A percentile compares a stretch with the other conserved stretches of the same genome.
phyloP scores from a whole-genome alignment of 2,329 filamentous ascomycete species.

The Cordyceps fumosorosea region DNA sequence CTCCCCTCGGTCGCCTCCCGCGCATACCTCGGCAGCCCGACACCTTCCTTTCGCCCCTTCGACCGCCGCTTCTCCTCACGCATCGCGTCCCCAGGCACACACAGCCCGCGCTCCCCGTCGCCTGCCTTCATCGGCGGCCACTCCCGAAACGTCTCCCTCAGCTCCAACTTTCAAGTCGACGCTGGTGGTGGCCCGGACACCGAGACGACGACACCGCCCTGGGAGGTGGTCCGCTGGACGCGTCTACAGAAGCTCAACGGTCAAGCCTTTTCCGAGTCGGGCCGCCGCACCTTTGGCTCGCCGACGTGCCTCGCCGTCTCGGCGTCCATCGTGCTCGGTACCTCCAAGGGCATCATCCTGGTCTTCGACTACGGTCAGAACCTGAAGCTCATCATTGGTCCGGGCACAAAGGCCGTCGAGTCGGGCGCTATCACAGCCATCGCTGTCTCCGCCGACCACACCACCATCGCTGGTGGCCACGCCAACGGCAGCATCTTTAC shows the following conservation, averaged over 20 bases:
- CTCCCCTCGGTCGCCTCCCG: slow-evolving; percentile 63
- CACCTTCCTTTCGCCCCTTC: slow-evolving; percentile 83
- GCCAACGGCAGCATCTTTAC: slow-evolving; percentile 89
- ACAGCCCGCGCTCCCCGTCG: slow-evolving; percentile 63
- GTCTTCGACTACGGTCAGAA: slow-evolving; percentile 98
- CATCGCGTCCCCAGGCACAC: slow-evolving; percentile 49
- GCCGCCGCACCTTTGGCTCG: slow-evolving; percentile 84
- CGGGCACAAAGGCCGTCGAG: slow-evolving; percentile 89
- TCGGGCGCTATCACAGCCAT: slow-evolving; percentile 81
- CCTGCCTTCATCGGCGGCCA: slow-evolving; percentile 71
- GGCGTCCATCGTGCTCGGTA: slow-evolving; percentile 82
- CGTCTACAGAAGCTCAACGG: slow-evolving; percentile 82
- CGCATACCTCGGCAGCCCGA: slow-evolving; percentile 60
- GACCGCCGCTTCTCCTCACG: slow-evolving; percentile 91
- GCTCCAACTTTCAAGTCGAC: slow-evolving; percentile 58
- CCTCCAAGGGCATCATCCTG: slow-evolving; percentile 87
- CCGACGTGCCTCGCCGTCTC: slow-evolving; percentile 88
- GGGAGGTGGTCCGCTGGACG: slow-evolving; percentile 97
- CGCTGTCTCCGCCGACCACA: slow-evolving; percentile 88
- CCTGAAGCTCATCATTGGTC: slow-evolving; percentile 86
- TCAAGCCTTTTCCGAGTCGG: slow-evolving; percentile 87
- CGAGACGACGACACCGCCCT: slow-evolving; percentile 72
- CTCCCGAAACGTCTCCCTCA: slow-evolving; percentile 74
- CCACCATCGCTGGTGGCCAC: slow-evolving; percentile 85
- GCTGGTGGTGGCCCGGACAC: slow-evolving; percentile 43